A percentile compares a stretch with the other conserved stretches of the same genome.
phyloP scores from a whole-genome alignment of 2,329 filamentous ascomycete genomes.

The Emergomyces pasteurianus region DNA sequence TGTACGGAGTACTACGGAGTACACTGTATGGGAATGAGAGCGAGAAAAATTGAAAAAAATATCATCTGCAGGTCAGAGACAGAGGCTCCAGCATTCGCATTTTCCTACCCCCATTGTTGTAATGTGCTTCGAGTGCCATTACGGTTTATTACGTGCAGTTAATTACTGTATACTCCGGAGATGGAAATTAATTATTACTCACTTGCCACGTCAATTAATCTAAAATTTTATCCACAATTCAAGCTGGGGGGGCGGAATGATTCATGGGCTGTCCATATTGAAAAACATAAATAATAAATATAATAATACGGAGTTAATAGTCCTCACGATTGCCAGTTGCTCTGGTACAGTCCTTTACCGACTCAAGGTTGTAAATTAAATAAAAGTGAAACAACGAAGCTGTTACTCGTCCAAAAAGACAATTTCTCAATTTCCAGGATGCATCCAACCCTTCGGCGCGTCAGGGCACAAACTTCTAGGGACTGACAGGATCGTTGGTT shows the following conservation, averaged over 20 bases:
- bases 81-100: background rate
- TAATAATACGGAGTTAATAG: too few species aligned
- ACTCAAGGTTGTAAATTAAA: background rate
- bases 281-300: too few species aligned
- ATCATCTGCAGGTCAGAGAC: background rate
- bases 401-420: background rate
- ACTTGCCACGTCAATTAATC: constrained; percentile 2
- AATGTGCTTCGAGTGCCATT: background rate
- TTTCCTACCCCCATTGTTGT: background rate
- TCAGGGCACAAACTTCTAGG: too few species aligned
- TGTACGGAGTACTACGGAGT: too few species aligned
- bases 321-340: background rate
- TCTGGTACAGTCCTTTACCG: background rate
- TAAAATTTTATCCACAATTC: background rate
- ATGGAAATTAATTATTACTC: background rate
- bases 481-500: background rate
- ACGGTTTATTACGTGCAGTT: background rate
- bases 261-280: too few species aligned
- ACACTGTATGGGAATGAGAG: too few species aligned
- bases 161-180: too few species aligned
- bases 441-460: too few species aligned
- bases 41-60: background rate
- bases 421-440: background rate
- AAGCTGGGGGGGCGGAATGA: background rate
- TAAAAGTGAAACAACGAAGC: too few species aligned